Base-by-base conservation (phyloP, 2,329 filamentous ascomycete species). In the Capronia epimyces region DNA sequence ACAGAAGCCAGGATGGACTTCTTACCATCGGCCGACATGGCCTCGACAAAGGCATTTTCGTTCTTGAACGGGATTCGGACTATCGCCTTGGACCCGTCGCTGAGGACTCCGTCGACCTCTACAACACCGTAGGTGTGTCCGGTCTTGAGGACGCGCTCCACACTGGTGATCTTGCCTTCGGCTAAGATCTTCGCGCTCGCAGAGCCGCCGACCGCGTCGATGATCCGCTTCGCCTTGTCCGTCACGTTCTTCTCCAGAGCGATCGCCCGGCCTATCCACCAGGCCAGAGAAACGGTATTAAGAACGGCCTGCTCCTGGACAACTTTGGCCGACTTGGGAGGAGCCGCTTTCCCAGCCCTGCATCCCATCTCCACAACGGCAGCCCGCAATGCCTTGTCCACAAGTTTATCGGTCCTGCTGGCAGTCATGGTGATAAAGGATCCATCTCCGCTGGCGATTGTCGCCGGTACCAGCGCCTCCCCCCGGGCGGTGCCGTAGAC, bases 41-140 rank as follows among this genome's bases (percentile, higher is more conserved):
- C 32, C 31, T 50, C 44, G 29, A 59, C 62, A 25, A 60, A 64
- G 8, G 62, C 52, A 60, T 86, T 87, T 62, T 87, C 83, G 64
- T 87, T 87, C 68, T 86, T 86, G 71, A 86, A 86, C 0, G 83
- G 82, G 43, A 87, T 82, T 62, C 79, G 82, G 62, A 85, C 34
- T 5, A 15, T 37, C 0, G 79, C 36, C 24, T 45, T 43, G 10
- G 43, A 24, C 24, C 51, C 49, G 8, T 44, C 52, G 29, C 15
- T 49, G n/a, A 44, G 51, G 67, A 44, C 76, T 60, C 80, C 78
- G 10, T 80, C 80, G 59, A 65, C 71, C 59, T 53, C 81, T 81
- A 12, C 77, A 71, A 59, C 83, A 77, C 0, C 81, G 80, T 60
- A 75, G 77, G 55, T 73, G 73, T 36, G 82, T 62, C 1, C 72